A percentile compares a stretch with the other conserved stretches of the same genome.
Conservation (phyloP, 2,329 filamentous ascomycete genomes). For the Zymoseptoria brevis region DNA sequence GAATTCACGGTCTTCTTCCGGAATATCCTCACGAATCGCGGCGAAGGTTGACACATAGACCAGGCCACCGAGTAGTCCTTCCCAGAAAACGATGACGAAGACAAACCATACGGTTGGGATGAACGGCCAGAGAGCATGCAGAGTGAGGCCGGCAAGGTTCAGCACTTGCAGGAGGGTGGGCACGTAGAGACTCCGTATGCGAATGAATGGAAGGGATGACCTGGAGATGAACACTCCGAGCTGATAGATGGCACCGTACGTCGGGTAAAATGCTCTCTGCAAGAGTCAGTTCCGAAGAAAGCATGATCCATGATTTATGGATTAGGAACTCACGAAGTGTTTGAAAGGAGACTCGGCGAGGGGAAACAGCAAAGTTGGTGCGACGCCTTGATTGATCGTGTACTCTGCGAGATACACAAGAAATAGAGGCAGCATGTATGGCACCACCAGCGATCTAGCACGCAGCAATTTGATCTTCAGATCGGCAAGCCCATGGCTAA, state of each 20-base stretch:
- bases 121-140: slow-evolving; percentile 67
- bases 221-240: slow-evolving; percentile 90
- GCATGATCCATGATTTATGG: not conserved
- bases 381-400: slow-evolving; percentile 91
- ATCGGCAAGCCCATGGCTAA: slow-evolving; percentile 6
- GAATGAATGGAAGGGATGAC: slow-evolving; percentile 79
- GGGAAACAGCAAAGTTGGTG: slow-evolving; percentile 83
- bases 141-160: slow-evolving; percentile 65
- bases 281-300: not conserved
- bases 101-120: slow-evolving; percentile 81
- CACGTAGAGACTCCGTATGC: slow-evolving; percentile 71
- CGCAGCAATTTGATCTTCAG: slow-evolving; percentile 47
- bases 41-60: slow-evolving; percentile 97
- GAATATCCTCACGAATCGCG: slow-evolving; percentile 79
- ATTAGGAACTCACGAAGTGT: slow-evolving; percentile 43
- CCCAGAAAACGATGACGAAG: slow-evolving; percentile 84
- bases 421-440: slow-evolving; percentile 79
- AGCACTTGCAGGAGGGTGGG: slow-evolving; percentile 73
- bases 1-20: slow-evolving; percentile 74
- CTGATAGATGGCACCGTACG: slow-evolving; percentile 92
- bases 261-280: slow-evolving; percentile 76
- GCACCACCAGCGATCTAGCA: slow-evolving; percentile 12
- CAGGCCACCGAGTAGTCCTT: slow-evolving; percentile 78
- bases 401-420: slow-evolving; percentile 95
- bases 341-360: slow-evolving; percentile 66